Conservation (phyloP, 257 asterid species). For the Craterostigma plantagineum region DNA sequence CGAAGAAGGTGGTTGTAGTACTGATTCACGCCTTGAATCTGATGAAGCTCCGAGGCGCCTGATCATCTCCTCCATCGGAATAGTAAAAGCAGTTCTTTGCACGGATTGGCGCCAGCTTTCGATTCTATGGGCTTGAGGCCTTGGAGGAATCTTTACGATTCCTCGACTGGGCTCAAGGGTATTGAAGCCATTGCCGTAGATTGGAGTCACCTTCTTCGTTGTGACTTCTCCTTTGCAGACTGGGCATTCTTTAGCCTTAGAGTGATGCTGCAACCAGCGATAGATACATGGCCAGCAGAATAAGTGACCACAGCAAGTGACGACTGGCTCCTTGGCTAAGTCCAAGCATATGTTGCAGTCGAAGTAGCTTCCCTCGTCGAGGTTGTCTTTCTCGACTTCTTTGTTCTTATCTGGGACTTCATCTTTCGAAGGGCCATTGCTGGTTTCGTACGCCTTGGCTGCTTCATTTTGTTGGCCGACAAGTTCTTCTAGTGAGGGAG, state of each 20-base stretch:
- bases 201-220: conserved; percentile 55
- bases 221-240: conserved; percentile 96
- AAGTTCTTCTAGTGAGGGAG: conserved; percentile 43
- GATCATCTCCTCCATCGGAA: conserved; percentile 86
- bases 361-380: conserved; percentile 59
- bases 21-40: conserved; percentile 24
- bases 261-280: conserved; percentile 78
- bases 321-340: conserved; percentile 82
- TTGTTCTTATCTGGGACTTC: conserved; percentile 40
- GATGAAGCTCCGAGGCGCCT: conserved; percentile 50
- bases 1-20: conserved; percentile 6
- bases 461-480: conserved; percentile 26
- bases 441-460: conserved; percentile 30
- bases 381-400: conserved; percentile 32
- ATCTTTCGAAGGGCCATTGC: conserved; percentile 24
- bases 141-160: conserved; percentile 30
- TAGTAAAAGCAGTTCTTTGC: conserved; percentile 44
- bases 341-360: conserved; percentile 95
- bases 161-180: conserved; percentile 26
- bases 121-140: conserved; percentile 57
- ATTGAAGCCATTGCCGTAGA: conserved; percentile 56
- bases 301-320: conserved; percentile 92
- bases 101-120: conserved; percentile 81
- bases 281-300: conserved; percentile 96
- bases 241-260: conserved; percentile 18